Percentiles rank a stretch among this genome's conserved stretches.
Evolutionary conservation across 345 rosid genomes (phyloP).

Genomic region (Bretschneidera sinensis): DNA sequence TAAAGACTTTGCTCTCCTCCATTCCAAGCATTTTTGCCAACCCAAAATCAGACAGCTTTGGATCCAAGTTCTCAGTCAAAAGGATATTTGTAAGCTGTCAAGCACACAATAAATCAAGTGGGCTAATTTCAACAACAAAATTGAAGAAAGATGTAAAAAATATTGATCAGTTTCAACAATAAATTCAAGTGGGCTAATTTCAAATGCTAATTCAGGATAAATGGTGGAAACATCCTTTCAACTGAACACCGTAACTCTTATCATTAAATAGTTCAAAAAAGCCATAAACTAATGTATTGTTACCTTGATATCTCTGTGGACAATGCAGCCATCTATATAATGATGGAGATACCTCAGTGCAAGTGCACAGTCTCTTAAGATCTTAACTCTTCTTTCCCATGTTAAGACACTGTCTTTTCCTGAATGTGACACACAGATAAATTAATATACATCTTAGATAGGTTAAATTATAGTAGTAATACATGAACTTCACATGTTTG

Average conservation of each 20-base stretch:
- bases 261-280: background rate
- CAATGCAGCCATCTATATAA: conserved; percentile 57
- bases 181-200: too few relatives aligned
- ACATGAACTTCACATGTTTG: too few relatives aligned
- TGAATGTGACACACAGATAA: conserved; percentile 10
- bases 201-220: too few relatives aligned
- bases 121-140: background rate
- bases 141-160: background rate
- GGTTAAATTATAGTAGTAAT: too few relatives aligned
- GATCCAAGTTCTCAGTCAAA: conserved; percentile 47
- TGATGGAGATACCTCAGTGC: conserved; percentile 57
- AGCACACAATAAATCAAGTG: background rate
- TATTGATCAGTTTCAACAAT: too few relatives aligned
- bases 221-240: too few relatives aligned
- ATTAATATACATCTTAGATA: background rate
- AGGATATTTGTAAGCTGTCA: conserved; percentile 68
- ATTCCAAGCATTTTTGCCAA: conserved; percentile 60
- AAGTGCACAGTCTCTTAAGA: conserved; percentile 49
- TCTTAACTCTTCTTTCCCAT: conserved; percentile 60
- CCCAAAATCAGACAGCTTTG: conserved; percentile 67
- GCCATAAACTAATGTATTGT: background rate
- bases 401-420: conserved; percentile 42
- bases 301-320: conserved; percentile 72
- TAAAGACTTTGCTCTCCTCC: conserved; percentile 71
- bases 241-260: too few relatives aligned